Evolutionary conservation across 495 filamentous ascomycete genomes (phyloP).

Genomic region (Tirmania nivea): DNA sequence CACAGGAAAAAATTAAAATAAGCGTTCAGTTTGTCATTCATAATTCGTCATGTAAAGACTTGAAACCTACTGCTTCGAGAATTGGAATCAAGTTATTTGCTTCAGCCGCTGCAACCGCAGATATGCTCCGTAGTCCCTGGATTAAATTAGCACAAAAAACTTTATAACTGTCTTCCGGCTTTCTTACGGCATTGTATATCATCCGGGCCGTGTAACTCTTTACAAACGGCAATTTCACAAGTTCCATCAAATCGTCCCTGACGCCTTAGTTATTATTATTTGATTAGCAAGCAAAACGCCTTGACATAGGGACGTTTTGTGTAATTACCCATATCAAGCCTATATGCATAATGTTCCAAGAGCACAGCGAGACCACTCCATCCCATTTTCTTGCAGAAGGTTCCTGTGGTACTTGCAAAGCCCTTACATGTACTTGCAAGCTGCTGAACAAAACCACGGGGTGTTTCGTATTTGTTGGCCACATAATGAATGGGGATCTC

Average conservation of each 20-base stretch:
- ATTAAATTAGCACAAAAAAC: too few species aligned
- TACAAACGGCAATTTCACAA: constrained; percentile 44
- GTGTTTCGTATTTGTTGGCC: constrained; percentile 44
- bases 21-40: too few species aligned
- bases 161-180: too few species aligned
- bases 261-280: constrained; percentile 25
- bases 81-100: too few species aligned
- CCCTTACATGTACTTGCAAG: constrained; percentile 56
- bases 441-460: constrained; percentile 49
- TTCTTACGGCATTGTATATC: constrained; percentile 53
- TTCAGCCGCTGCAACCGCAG: too few species aligned
- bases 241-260: constrained; percentile 39
- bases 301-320: background rate
- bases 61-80: too few species aligned
- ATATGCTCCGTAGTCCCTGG: too few species aligned
- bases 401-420: constrained; percentile 56
- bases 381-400: constrained; percentile 52
- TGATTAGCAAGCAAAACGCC: background rate
- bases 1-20: too few species aligned
- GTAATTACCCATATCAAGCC: constrained; percentile 36
- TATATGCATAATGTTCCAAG: constrained; percentile 54
- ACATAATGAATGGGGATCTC: constrained; percentile 51
- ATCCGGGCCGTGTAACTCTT: constrained; percentile 58
- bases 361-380: constrained; percentile 56
- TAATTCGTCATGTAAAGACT: too few species aligned